These are phyloP conservation scores for Lasiodiplodia sp. DNA, from an alignment of 2,329 filamentous ascomycete genomes.

Conservation along the genomic window DNA sequence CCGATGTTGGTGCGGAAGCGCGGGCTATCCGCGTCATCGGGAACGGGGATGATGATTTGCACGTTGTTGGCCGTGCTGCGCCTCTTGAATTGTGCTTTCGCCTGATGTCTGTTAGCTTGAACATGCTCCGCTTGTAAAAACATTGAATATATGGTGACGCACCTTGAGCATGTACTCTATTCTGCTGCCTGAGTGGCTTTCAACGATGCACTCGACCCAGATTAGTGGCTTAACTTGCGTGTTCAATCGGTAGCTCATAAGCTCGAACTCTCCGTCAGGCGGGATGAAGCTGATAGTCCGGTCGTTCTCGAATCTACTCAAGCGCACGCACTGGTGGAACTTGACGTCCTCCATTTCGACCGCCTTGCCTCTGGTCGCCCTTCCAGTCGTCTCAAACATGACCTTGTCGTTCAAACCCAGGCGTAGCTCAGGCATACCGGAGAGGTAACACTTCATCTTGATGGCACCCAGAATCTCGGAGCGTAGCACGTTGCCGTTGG, in stretches of 20 bases:
- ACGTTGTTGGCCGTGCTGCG: conserved; percentile 98
- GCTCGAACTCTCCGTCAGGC: conserved; percentile 96
- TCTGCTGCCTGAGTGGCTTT: conserved; percentile 91
- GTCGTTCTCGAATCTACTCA: conserved; percentile 98
- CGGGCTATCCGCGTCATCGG: conserved; percentile 94
- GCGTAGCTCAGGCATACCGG: conserved; percentile 95
- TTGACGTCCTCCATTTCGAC: conserved; percentile 99
- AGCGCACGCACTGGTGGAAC: conserved; percentile 96
- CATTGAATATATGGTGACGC: conserved; percentile 19
- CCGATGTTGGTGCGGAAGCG: conserved; percentile 98
- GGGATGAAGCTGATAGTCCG: conserved; percentile 98
- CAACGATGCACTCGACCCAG: conserved; percentile 98
- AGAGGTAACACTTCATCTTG: conserved; percentile 99
- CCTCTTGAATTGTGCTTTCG: conserved; percentile 96
- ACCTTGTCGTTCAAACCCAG: conserved; percentile 97
- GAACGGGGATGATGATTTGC: conserved; percentile 95
- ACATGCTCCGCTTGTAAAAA: neutral
- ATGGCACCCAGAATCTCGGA: conserved; percentile 96
- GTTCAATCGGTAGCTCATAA: conserved; percentile 99
- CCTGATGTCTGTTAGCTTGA: conserved; percentile 52
- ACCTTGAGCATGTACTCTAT: conserved; percentile 99
- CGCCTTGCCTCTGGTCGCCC: conserved; percentile 92
- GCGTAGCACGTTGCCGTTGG: conserved; percentile 92
- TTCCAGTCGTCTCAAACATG: conserved; percentile 98
- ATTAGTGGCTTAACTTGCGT: conserved; percentile 98